A percentile compares a stretch with the other conserved stretches of the same genome.
Conservation (phyloP, 495 filamentous ascomycete genomes). For the Penicillium paradoxum region DNA sequence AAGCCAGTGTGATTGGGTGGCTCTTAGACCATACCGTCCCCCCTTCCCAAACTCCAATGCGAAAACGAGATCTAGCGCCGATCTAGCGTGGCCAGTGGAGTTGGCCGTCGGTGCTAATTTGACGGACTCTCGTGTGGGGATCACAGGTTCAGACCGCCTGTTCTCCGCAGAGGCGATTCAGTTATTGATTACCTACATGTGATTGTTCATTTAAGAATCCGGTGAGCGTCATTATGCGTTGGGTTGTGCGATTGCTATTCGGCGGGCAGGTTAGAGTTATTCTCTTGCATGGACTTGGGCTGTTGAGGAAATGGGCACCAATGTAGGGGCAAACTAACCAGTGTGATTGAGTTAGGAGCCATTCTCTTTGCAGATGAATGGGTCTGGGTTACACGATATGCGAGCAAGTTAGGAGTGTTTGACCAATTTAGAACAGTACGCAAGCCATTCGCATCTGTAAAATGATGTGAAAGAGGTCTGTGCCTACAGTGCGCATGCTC, state of each 20-base stretch:
- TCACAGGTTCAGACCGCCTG: conserved; percentile 2
- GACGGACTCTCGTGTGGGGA: background rate
- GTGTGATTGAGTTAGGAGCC: too few species aligned
- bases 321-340: too few species aligned
- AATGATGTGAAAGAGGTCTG: too few species aligned
- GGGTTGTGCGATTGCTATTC: background rate
- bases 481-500: too few species aligned
- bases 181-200: too few species aligned
- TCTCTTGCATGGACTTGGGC: background rate
- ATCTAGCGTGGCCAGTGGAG: conserved; percentile 1
- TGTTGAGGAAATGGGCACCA: too few species aligned
- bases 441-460: background rate
- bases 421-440: background rate
- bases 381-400: background rate
- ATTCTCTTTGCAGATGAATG: background rate
- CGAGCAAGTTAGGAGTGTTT: background rate
- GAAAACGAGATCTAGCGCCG: background rate
- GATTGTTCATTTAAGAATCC: background rate
- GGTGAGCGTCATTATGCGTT: background rate
- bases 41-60: background rate
- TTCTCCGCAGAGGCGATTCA: too few species aligned
- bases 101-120: background rate
- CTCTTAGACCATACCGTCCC: background rate
- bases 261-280: background rate
- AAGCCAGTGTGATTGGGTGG: background rate